Conservation (phyloP, 352 stramenopile species). For the Pythium vanterpoolii region DNA sequence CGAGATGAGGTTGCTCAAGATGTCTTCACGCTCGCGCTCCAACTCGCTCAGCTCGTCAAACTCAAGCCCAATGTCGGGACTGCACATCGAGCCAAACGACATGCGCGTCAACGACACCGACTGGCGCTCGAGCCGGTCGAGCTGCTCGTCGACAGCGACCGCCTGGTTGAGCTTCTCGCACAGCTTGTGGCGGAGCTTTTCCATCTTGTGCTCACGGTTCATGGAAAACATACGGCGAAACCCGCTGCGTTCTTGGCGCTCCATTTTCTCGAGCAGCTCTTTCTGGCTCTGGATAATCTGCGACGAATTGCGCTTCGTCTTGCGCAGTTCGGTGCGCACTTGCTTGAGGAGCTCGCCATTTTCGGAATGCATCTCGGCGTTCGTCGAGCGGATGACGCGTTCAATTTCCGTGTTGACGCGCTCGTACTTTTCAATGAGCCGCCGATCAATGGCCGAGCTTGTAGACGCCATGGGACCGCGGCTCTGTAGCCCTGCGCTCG, state of each 20-base stretch:
- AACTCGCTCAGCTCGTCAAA: slow-evolving; percentile 56
- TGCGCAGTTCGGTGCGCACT: slow-evolving; percentile 42
- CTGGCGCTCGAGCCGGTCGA: slow-evolving; percentile 61
- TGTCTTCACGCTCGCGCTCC: slow-evolving; percentile 70
- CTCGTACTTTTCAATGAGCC: slow-evolving; percentile 70
- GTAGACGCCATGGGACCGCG: slow-evolving; percentile 9
- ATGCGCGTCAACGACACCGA: slow-evolving; percentile 60
- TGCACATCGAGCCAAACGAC: slow-evolving; percentile 33
- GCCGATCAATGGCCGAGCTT: slow-evolving; percentile 44
- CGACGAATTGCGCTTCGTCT: slow-evolving; percentile 58
- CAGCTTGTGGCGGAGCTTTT: slow-evolving; percentile 66
- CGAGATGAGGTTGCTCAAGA: slow-evolving; percentile 61
- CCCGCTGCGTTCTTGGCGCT: slow-evolving; percentile 60
- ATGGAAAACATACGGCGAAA: slow-evolving; percentile 67
- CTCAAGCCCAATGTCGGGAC: slow-evolving; percentile 14
- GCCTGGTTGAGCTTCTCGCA: slow-evolving; percentile 72
- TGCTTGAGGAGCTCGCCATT: slow-evolving; percentile 30
- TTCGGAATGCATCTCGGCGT: slow-evolving; percentile 24
- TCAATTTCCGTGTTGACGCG: slow-evolving; percentile 76
- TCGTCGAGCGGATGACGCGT: slow-evolving; percentile 58
- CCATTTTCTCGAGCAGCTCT: slow-evolving; percentile 79
- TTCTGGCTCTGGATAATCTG: slow-evolving; percentile 82
- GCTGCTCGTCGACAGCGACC: slow-evolving; percentile 59
- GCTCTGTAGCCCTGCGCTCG: neutral
- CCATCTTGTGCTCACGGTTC: slow-evolving; percentile 67